Conservation (phyloP, 345 rosid genomes). For the Adansonia digitata region DNA sequence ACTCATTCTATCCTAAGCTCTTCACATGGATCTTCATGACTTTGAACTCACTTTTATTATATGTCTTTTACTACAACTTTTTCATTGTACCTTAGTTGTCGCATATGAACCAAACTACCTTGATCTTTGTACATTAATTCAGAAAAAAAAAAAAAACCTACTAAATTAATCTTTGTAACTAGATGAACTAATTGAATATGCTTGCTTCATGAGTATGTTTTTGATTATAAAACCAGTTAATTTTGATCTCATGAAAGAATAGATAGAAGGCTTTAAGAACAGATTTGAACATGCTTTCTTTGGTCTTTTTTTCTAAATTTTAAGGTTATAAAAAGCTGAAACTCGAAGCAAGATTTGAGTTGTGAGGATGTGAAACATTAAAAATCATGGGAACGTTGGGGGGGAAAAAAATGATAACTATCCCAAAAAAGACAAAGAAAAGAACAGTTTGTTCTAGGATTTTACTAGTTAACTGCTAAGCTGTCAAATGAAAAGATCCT, state of each 20-base stretch:
- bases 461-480: neutral
- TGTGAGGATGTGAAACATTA: too few species aligned
- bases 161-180: neutral
- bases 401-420: too few species aligned
- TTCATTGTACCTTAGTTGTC: neutral
- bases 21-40: neutral
- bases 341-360: too few species aligned
- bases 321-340: too few species aligned
- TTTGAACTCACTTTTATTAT: neutral
- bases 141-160: too few species aligned
- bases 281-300: too few species aligned
- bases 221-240: too few species aligned
- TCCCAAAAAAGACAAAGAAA: neutral
- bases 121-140: neutral
- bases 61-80: neutral
- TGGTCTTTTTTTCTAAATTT: too few species aligned
- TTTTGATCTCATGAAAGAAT: too few species aligned
- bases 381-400: neutral
- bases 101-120: neutral
- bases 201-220: too few species aligned
- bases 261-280: too few species aligned
- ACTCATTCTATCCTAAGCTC: slow-evolving; percentile 21
- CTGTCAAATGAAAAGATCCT: slow-evolving; percentile 13
- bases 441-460: neutral
- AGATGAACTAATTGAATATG: too few species aligned